Evolutionary conservation across 2,329 filamentous ascomycete genomes (phyloP).

Genomic region (Dactylonectria macrodidyma): DNA sequence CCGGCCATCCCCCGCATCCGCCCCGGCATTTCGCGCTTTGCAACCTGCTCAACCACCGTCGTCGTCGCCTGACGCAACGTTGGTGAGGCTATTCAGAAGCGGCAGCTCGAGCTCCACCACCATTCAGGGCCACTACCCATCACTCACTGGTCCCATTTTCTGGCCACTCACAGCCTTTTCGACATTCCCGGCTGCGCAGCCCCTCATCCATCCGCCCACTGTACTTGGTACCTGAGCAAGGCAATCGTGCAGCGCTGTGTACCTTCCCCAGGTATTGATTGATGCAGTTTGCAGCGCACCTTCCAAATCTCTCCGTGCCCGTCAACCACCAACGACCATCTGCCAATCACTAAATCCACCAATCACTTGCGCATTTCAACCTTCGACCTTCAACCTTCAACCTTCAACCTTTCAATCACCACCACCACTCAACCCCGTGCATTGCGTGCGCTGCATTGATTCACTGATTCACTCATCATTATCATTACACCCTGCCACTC

Average conservation of each 20-base stretch:
- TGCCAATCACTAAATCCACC: slow-evolving; percentile 13
- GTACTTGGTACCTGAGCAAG: slow-evolving; percentile 31
- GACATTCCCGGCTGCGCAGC: slow-evolving; percentile 36
- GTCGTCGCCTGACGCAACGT: slow-evolving; percentile 41
- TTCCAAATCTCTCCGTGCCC: background rate
- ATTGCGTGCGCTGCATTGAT: background rate
- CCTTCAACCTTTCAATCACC: slow-evolving; percentile 16
- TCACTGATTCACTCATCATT: slow-evolving; percentile 4
- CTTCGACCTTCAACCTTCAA: background rate
- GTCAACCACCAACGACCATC: slow-evolving; percentile 15
- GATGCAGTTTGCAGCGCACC: slow-evolving; percentile 20
- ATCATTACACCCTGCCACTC: background rate
- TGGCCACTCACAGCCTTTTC: slow-evolving; percentile 46
- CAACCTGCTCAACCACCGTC: slow-evolving; percentile 25
- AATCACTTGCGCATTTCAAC: background rate
- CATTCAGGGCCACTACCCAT: slow-evolving; percentile 18
- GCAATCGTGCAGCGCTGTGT: slow-evolving; percentile 27
- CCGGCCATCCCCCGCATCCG: slow-evolving; percentile 40
- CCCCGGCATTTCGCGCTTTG: slow-evolving; percentile 39
- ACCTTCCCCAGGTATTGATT: slow-evolving; percentile 33
- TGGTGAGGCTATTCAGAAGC: slow-evolving; percentile 61
- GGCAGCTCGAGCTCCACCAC: slow-evolving; percentile 45
- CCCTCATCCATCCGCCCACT: slow-evolving; percentile 29
- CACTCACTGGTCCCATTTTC: slow-evolving; percentile 40
- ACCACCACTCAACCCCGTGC: background rate